Base-by-base conservation (phyloP, 192 early-diverging fungal species). In the Coemansia sp. region DNA sequence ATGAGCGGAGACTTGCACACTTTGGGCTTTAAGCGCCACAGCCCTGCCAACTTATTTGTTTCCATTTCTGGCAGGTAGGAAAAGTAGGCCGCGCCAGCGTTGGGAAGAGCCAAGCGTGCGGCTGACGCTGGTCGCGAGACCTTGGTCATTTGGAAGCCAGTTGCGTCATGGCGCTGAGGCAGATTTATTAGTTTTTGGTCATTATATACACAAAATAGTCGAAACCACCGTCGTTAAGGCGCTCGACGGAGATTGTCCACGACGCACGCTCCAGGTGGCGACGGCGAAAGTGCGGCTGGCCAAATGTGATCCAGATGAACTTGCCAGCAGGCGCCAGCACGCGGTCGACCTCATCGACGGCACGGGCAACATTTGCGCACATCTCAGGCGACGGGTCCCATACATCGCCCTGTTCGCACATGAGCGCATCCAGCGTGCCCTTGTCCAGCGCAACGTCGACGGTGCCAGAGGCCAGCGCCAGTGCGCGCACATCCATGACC, bases 231-330 rank as follows among this genome's bases (percentile, higher is more conserved):
- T 87, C 87, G 17, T 90, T 90, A 56, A 90, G 65, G 22, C 85
- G 92, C 51, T 86, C 83, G 17, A 86, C 80, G 47, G 85, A 70
- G 14, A 95, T 69, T 5, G 83, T 71, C 89, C 88, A 90, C 59
- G 79, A 84, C 10, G 78, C 74, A 51, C 89, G 80, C 64, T 85
- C 78, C 53, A 94, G 75, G 67, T 93, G 88, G 55, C 85, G 69
- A 64, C 82, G 86, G 47, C 92, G 85, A 66, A 95, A 95, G 66
- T 94, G 94, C 56, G 94, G 94, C 78, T 93, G 93, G 19, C 89
- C 92, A 83, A 92, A 95, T 1, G 94, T 94, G 51, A 94, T 91
- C 66, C 94, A 94, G 17, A 94, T 82, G 66, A 95, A 95, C 53
- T 82, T 77, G 26, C 93, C 93, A 6, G 86, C 87, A 3, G 85